Conservation (phyloP, 306 rosid genomes). For the Amphicarpaea edgeworthii region DNA sequence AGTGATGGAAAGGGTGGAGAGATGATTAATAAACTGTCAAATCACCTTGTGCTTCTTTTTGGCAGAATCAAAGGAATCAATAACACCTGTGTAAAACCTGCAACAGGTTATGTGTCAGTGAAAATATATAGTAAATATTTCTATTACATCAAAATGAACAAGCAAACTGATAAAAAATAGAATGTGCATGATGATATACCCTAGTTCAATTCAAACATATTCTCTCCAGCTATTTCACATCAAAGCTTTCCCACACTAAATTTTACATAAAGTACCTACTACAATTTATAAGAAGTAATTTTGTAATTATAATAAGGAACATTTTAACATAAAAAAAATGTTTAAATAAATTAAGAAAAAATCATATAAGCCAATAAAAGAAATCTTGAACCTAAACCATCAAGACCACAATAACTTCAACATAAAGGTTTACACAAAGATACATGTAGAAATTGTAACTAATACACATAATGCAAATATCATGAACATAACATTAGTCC, state of each 20-base stretch:
- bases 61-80: conserved; percentile 65
- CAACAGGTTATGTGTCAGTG: conserved; percentile 32
- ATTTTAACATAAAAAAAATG: conserved; percentile 6
- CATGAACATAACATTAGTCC: conserved; percentile 16
- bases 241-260: conserved; percentile 17
- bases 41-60: conserved; percentile 84
- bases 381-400: conserved; percentile 11
- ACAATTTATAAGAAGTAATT: conserved; percentile 22
- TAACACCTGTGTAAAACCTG: conserved; percentile 86
- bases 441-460: neutral
- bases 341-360: neutral
- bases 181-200: conserved; percentile 22
- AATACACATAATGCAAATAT: conserved; percentile 4
- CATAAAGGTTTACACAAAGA: conserved; percentile 31
- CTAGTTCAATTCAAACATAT: conserved; percentile 24
- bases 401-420: conserved; percentile 10
- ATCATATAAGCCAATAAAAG: conserved; percentile 14
- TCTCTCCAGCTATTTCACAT: conserved; percentile 19
- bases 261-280: conserved; percentile 2
- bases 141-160: conserved; percentile 18
- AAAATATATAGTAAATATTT: conserved; percentile 9
- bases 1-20: neutral
- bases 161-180: conserved; percentile 18
- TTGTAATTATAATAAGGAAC: neutral
- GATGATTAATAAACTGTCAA: conserved; percentile 28